Evolutionary conservation across 306 rosid species (phyloP).

Genomic region (Begonia peltatifolia): DNA sequence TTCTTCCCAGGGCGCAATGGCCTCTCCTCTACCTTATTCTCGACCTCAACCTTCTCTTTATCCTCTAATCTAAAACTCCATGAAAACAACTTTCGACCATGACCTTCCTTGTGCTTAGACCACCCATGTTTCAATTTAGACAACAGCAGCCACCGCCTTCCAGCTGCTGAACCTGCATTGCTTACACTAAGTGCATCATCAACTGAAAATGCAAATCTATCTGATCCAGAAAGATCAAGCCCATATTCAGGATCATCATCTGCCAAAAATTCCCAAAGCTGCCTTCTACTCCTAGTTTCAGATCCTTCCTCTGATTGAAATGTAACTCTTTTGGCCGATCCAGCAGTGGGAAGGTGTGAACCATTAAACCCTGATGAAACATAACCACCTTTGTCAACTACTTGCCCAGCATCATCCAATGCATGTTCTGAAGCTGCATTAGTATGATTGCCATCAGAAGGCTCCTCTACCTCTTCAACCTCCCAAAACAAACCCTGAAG

Average conservation of each 20-base stretch:
- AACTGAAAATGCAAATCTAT: conserved; percentile 84
- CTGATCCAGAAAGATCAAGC: conserved; percentile 88
- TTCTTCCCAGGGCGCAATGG: conserved; percentile 30
- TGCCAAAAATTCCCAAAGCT: conserved; percentile 64
- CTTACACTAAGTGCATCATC: conserved; percentile 72
- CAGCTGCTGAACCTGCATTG: conserved; percentile 65
- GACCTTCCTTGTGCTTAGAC: conserved; percentile 67
- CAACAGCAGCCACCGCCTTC: conserved; percentile 64
- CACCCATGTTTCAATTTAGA: conserved; percentile 69
- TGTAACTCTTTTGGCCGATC: conserved; percentile 37
- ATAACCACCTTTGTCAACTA: conserved; percentile 9
- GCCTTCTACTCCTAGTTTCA: conserved; percentile 32
- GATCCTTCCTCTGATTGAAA: conserved; percentile 29
- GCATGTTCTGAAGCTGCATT: conserved; percentile 19
- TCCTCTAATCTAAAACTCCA: conserved; percentile 60
- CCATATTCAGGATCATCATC: conserved; percentile 75
- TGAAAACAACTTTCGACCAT: conserved; percentile 34
- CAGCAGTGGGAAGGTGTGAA: conserved; percentile 9
- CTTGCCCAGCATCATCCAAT: conserved; percentile 1
- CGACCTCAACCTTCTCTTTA: conserved; percentile 52
- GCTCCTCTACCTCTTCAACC: conserved; percentile 29
- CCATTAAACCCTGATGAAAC: conserved; percentile 13
- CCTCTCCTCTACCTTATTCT: conserved; percentile 37
- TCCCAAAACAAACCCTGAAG: conserved; percentile 89
- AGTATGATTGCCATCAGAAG: conserved; percentile 8